Conservation (phyloP, 805 yeast species). For the Wickerhamiella australiensis region DNA sequence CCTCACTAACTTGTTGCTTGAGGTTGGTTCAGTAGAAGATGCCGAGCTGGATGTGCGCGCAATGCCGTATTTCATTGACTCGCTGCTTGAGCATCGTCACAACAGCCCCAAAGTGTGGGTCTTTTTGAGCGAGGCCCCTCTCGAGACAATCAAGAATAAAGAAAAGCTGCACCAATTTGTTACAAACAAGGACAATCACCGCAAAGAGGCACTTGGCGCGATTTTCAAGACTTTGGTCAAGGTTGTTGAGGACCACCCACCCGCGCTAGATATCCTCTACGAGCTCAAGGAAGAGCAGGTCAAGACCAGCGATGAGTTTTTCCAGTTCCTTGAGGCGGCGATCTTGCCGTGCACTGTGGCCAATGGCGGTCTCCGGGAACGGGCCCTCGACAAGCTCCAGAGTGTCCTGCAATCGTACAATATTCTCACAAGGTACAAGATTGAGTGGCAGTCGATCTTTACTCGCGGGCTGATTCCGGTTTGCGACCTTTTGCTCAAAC, state of each 20-base stretch:
- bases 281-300: not conserved
- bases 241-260: slow-evolving; percentile 3
- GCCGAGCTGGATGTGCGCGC: slow-evolving; percentile 11
- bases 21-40: slow-evolving; percentile 9
- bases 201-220: not conserved
- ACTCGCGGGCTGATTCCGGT: slow-evolving; percentile 68
- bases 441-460: slow-evolving; percentile 36
- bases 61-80: not conserved
- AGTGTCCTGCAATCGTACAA: slow-evolving; percentile 29
- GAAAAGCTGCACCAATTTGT: slow-evolving; percentile 2
- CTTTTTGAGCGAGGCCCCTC: slow-evolving; percentile 2
- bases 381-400: slow-evolving; percentile 34
- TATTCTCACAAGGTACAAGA: not conserved
- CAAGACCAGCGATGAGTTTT: not conserved
- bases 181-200: not conserved
- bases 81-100: not conserved
- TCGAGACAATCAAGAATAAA: not conserved
- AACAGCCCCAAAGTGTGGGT: slow-evolving; percentile 7
- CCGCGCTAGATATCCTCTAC: slow-evolving; percentile 10
- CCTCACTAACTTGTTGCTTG: not conserved
- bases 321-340: slow-evolving; percentile 3
- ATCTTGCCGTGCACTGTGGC: slow-evolving; percentile 6
- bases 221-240: slow-evolving; percentile 1
- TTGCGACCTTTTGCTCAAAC: slow-evolving; percentile 50
- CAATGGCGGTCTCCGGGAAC: slow-evolving; percentile 14